Conservation (phyloP, 129 eudicot species). For the Tagetes patula region DNA sequence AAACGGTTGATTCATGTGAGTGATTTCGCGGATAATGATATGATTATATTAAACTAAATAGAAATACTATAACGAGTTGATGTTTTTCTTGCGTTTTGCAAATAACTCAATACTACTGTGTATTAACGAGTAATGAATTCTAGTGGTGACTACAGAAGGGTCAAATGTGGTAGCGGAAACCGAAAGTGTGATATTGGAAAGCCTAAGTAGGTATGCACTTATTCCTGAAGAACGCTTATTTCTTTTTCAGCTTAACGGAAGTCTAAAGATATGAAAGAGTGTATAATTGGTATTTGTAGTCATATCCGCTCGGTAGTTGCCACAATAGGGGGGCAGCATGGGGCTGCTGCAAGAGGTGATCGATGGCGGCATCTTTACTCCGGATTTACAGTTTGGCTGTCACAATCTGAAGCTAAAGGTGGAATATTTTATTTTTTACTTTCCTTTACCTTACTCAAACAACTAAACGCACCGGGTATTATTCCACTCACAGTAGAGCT, state of each 20-base stretch:
- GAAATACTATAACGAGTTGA: not conserved
- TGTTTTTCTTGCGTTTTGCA: not conserved
- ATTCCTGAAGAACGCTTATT: not conserved
- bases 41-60: not conserved
- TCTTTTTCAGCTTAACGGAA: not conserved
- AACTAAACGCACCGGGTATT: too few relatives aligned
- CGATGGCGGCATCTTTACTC: slow-evolving; percentile 91
- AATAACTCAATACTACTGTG: slow-evolving; percentile 6
- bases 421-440: slow-evolving; percentile 6
- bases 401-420: slow-evolving; percentile 92
- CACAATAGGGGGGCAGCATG: slow-evolving; percentile 81
- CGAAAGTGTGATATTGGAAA: slow-evolving; percentile 73
- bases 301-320: slow-evolving; percentile 90
- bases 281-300: slow-evolving; percentile 40
- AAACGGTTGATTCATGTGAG: slow-evolving; percentile 86
- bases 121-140: slow-evolving; percentile 41
- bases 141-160: slow-evolving; percentile 76
- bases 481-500: too few relatives aligned
- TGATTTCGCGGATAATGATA: slow-evolving; percentile 9
- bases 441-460: not conserved
- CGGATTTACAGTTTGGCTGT: slow-evolving; percentile 91
- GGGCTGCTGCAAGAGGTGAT: slow-evolving; percentile 72
- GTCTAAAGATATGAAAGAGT: not conserved
- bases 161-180: slow-evolving; percentile 72
- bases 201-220: slow-evolving; percentile 75